Conservation (phyloP, 805 yeast species). For the Candida qinlingensis region DNA sequence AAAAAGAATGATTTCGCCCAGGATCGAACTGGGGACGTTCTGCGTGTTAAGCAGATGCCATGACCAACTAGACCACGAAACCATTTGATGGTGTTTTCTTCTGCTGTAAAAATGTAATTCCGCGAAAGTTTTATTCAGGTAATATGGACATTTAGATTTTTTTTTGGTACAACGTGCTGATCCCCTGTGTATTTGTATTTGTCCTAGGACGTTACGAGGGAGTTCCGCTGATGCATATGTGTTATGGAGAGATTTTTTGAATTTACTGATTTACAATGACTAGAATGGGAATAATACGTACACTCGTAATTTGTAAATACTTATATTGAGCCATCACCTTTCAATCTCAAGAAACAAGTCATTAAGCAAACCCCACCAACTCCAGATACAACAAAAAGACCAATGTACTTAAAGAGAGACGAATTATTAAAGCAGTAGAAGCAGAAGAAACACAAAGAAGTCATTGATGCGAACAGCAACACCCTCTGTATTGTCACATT, state of each 20-base stretch:
- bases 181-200: too few species aligned
- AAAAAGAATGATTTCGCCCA: slow-evolving; percentile 84
- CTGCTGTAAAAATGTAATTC: too few species aligned
- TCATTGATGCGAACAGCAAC: background rate
- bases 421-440: background rate
- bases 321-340: too few species aligned
- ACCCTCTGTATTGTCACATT: background rate
- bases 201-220: too few species aligned
- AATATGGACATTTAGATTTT: too few species aligned
- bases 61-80: slow-evolving; percentile 99
- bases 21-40: slow-evolving; percentile 99
- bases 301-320: too few species aligned
- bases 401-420: background rate
- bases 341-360: background rate
- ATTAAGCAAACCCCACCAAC: background rate
- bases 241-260: too few species aligned
- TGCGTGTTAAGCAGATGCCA: slow-evolving; percentile 99
- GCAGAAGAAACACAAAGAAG: slow-evolving; percentile 1
- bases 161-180: too few species aligned
- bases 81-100: slow-evolving; percentile 33
- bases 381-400: background rate
- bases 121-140: too few species aligned
- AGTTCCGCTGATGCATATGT: too few species aligned
- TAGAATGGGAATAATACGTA: too few species aligned
- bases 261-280: too few species aligned